A percentile compares a stretch with the other conserved stretches of the same genome.
Evolutionary conservation across 805 yeast genomes (phyloP).

Genomic region (Starmerella roubikii): DNA sequence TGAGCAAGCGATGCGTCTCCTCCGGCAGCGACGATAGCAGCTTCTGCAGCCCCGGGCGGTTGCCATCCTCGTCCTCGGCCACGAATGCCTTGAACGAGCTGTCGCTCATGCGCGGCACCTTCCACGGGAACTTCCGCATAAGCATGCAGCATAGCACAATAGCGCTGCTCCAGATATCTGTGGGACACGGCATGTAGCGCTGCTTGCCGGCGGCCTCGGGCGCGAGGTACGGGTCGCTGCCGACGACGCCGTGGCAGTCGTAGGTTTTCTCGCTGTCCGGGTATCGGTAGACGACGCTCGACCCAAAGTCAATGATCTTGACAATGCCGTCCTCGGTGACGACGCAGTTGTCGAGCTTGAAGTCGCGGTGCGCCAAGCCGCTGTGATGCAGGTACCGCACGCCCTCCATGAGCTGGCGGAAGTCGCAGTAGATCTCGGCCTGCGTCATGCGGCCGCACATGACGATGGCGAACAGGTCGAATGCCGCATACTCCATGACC

Average conservation of each 20-base stretch:
- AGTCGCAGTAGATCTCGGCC: slow-evolving; percentile 75
- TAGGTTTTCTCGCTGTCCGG: slow-evolving; percentile 63
- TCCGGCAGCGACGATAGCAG: slow-evolving; percentile 57
- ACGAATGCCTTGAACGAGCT: slow-evolving; percentile 73
- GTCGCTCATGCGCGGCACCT: slow-evolving; percentile 71
- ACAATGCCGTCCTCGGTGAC: slow-evolving; percentile 71
- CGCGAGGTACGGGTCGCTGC: slow-evolving; percentile 80
- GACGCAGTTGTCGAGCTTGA: slow-evolving; percentile 87
- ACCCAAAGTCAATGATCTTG: slow-evolving; percentile 83
- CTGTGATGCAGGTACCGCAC: slow-evolving; percentile 61
- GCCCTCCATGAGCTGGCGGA: slow-evolving; percentile 73
- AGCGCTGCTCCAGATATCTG: slow-evolving; percentile 87
- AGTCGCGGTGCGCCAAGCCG: slow-evolving; percentile 83
- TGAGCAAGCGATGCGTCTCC: slow-evolving; percentile 47
- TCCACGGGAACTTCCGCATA: slow-evolving; percentile 87
- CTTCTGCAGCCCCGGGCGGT: slow-evolving; percentile 46
- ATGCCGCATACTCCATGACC: slow-evolving; percentile 91
- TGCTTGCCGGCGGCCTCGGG: slow-evolving; percentile 80
- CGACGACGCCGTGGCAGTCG: slow-evolving; percentile 74
- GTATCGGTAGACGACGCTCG: slow-evolving; percentile 80
- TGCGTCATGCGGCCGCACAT: slow-evolving; percentile 81
- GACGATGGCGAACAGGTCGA: slow-evolving; percentile 83
- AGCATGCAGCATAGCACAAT: slow-evolving; percentile 88
- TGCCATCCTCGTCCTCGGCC: slow-evolving; percentile 17
- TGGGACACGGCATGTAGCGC: slow-evolving; percentile 83